Conservation (phyloP, 805 yeast genomes). For the Metahyphopichia silvanorum region DNA sequence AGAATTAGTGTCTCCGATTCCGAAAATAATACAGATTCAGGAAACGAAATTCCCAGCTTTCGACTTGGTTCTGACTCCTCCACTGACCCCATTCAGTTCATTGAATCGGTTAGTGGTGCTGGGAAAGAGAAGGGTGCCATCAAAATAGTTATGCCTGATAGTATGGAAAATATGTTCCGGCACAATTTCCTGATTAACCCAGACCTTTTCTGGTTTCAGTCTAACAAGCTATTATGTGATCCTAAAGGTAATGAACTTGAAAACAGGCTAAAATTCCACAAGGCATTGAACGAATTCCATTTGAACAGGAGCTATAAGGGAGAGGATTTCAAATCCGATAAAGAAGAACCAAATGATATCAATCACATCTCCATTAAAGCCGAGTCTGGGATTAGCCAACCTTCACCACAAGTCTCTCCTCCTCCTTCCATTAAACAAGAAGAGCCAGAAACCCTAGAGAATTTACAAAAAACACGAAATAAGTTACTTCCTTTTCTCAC, state of each 20-base stretch:
- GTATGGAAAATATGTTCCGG: slow-evolving; percentile 13
- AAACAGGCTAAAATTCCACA: slow-evolving; percentile 46
- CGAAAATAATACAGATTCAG: slow-evolving; percentile 8
- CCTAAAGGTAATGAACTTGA: slow-evolving; percentile 40
- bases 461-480: neutral
- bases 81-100: slow-evolving; percentile 61
- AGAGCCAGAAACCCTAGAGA: neutral
- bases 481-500: slow-evolving; percentile 19
- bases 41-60: slow-evolving; percentile 49
- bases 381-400: neutral
- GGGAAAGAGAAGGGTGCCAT: slow-evolving; percentile 72
- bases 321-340: neutral
- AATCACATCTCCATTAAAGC: neutral
- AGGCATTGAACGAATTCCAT: slow-evolving; percentile 43
- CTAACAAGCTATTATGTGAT: slow-evolving; percentile 47
- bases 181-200: slow-evolving; percentile 34
- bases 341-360: neutral
- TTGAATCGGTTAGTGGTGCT: slow-evolving; percentile 48
- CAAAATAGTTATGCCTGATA: slow-evolving; percentile 62
- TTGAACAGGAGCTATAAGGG: slow-evolving; percentile 1
- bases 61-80: slow-evolving; percentile 37
- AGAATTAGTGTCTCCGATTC: slow-evolving; percentile 11
- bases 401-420: neutral
- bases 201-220: slow-evolving; percentile 49
- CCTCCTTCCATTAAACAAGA: neutral